Base-by-base conservation (phyloP, 805 yeast species). In the Cyberlindnera japonica region DNA sequence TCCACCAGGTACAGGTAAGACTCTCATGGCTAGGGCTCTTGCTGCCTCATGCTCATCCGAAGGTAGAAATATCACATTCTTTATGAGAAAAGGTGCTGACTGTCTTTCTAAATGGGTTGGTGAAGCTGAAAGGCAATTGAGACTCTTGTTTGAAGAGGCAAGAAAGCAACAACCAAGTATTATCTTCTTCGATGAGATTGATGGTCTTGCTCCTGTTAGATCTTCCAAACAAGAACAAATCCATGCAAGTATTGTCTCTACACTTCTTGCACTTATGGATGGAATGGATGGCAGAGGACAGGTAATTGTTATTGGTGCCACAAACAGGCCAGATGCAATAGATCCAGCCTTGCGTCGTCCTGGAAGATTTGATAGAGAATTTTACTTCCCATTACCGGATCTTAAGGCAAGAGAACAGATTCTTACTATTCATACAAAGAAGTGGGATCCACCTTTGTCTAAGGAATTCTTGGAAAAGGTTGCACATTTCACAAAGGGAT, bases 211-310 rank as follows among this genome's bases (percentile, higher is more conserved):
- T 0, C 99, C 99, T 0, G 99, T 93, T 3, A 75, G 99, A 60
- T 86, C 96, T 1, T 86, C 97, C 0, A 91, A 91, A 49, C 99
- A 93, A 63, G 99, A 93, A 61, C 99, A 93, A 63, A 93, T 93
- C 44, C 99, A 93, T 63, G 96, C 99, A 4, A 84, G 95, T 47
- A 93, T 93, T 44, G 99, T 93, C 3, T 89, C 97, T 5, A 93
- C 99, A 0, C 67, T 93, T 54, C 74, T 93, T 48, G 98, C 99
- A 0, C 67, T 93, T 38, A 93, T 93, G 99, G 99, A 93, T 62
- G 99, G 99, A 54, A 93, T 93, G 98, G 98, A 91, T 60, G 89
- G 89, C 52, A 78, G 98, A 59, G 99, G 99, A 7, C 98, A 93
- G 59, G 98, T 93, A 15, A 91, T 93, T 49, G 96, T 93, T 3